Evolutionary conservation across 805 yeast species (phyloP).

Genomic region (Candida chilensis): DNA sequence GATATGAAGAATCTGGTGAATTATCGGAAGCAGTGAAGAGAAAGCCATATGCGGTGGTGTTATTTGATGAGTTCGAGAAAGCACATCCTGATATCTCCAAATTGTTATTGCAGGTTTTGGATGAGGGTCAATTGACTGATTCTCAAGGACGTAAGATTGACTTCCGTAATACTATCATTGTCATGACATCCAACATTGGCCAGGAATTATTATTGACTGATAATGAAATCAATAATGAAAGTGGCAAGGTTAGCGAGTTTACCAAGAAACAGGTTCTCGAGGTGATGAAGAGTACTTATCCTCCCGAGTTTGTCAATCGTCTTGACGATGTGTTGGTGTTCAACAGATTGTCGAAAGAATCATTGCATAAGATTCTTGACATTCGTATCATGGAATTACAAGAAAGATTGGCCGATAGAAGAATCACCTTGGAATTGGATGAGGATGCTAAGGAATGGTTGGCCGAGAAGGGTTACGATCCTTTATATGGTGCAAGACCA

Average conservation of each 20-base stretch:
- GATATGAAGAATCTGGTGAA: conserved; percentile 94
- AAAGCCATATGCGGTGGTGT: conserved; percentile 86
- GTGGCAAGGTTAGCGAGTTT: conserved; percentile 45
- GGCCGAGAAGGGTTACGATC: conserved; percentile 83
- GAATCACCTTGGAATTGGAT: conserved; percentile 51
- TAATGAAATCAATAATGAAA: conserved; percentile 38
- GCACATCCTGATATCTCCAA: conserved; percentile 96
- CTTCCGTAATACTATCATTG: conserved; percentile 89
- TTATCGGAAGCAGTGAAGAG: conserved; percentile 93
- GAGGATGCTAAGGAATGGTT: conserved; percentile 70
- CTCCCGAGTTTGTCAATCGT: conserved; percentile 94
- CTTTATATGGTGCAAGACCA: conserved; percentile 92
- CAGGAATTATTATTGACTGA: conserved; percentile 79
- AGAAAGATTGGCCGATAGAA: conserved; percentile 67
- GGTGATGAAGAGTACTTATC: conserved; percentile 61
- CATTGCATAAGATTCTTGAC: conserved; percentile 74
- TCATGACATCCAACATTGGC: conserved; percentile 95
- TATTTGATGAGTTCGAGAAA: conserved; percentile 94
- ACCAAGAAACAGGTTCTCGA: conserved; percentile 56
- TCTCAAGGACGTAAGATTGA: conserved; percentile 93
- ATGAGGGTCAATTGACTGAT: conserved; percentile 92
- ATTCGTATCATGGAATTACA: conserved; percentile 77
- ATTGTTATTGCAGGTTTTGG: conserved; percentile 81
- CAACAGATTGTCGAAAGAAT: conserved; percentile 74
- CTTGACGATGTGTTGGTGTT: conserved; percentile 91